phyloP scores from a whole-genome alignment of 2,329 filamentous ascomycete genomes.

The Neofusicoccum parvum region DNA sequence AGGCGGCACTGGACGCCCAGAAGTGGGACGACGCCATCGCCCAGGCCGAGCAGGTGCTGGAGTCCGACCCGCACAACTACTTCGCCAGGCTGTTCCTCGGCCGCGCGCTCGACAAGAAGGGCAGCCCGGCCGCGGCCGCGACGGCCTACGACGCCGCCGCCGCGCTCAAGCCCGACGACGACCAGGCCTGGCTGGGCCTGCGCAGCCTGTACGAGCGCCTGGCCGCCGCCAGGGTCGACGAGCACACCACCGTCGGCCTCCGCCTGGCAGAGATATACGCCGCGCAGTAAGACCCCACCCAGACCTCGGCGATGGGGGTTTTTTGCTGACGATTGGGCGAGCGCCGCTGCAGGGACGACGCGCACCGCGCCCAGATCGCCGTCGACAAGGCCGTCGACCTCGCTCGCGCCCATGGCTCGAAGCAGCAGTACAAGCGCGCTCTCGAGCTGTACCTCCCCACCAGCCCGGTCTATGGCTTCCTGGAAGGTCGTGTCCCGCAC shows the following conservation, averaged over 20 bases:
- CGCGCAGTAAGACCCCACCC: conserved; percentile 52
- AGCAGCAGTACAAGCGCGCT: conserved; percentile 73
- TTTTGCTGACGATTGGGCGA: no score
- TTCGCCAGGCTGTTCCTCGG: conserved; percentile 90
- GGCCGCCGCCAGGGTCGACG: conserved; percentile 65
- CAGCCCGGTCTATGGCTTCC: conserved; percentile 75
- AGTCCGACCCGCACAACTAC: conserved; percentile 76
- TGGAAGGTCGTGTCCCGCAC: conserved; percentile 81
- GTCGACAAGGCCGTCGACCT: conserved; percentile 80
- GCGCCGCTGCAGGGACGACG: conserved; percentile 53
- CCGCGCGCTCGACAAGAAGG: conserved; percentile 78
- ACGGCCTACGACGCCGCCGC: conserved; percentile 74
- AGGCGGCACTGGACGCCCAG: conserved; percentile 73
- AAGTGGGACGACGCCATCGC: conserved; percentile 76
- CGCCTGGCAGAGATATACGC: conserved; percentile 75
- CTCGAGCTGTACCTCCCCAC: conserved; percentile 72
- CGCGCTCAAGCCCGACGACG: conserved; percentile 70
- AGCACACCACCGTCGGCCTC: conserved; percentile 74
- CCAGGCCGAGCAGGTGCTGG: conserved; percentile 69
- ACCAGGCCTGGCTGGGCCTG: conserved; percentile 89
- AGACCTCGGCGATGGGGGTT: no score
- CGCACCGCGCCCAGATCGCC: conserved; percentile 60
- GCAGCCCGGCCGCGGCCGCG: conserved; percentile 72
- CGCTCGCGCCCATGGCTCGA: conserved; percentile 71
- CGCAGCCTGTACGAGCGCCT: conserved; percentile 83